Percentiles rank a stretch among this genome's conserved stretches.
These are phyloP conservation scores for Aspergillus chevalieri DNA, from an alignment of 2,329 filamentous ascomycete genomes.

Conservation along the genomic window DNA sequence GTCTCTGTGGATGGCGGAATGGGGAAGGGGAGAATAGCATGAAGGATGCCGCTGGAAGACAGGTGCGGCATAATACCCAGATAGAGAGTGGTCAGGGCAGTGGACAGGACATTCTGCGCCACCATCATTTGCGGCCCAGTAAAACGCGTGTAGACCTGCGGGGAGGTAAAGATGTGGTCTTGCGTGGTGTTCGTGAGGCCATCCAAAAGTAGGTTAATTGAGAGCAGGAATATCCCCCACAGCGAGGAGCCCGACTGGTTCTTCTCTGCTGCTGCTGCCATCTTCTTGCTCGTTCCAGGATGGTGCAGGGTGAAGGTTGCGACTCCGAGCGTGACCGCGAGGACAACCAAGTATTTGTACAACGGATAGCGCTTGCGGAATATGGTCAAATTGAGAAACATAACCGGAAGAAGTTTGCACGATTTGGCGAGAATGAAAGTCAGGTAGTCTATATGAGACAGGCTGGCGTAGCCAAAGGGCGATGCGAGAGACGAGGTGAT, in stretches of 20 bases:
- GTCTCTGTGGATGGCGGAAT: conserved; percentile 54
- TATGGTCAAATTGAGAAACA: conserved; percentile 89
- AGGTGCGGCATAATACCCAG: conserved; percentile 74
- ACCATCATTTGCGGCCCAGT: conserved; percentile 99
- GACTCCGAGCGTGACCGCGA: conserved; percentile 83
- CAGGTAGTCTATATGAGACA: conserved; percentile 94
- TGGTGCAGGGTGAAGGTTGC: conserved; percentile 90
- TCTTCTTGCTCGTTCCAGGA: conserved; percentile 55
- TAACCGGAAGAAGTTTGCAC: conserved; percentile 97
- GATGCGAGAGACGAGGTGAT: conserved; percentile 81
- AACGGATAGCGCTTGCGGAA: conserved; percentile 85
- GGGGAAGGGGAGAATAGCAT: conserved; percentile 61
- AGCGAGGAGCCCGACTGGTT: conserved; percentile 60
- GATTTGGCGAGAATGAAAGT: conserved; percentile 96
- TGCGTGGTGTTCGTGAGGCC: conserved; percentile 94
- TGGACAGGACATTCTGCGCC: conserved; percentile 85
- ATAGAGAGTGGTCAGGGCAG: conserved; percentile 68
- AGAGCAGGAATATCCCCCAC: conserved; percentile 70
- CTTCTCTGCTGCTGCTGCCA: conserved; percentile 40
- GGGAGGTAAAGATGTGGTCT: conserved; percentile 77
- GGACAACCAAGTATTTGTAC: conserved; percentile 93
- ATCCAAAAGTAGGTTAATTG: conserved; percentile 89
- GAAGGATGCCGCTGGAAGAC: conserved; percentile 59
- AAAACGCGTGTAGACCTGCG: conserved; percentile 64
- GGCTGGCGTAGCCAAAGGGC: conserved; percentile 90